Evolutionary conservation across 208 protist genomes (phyloP).

Genomic region (Leptomonas seymouri): DNA sequence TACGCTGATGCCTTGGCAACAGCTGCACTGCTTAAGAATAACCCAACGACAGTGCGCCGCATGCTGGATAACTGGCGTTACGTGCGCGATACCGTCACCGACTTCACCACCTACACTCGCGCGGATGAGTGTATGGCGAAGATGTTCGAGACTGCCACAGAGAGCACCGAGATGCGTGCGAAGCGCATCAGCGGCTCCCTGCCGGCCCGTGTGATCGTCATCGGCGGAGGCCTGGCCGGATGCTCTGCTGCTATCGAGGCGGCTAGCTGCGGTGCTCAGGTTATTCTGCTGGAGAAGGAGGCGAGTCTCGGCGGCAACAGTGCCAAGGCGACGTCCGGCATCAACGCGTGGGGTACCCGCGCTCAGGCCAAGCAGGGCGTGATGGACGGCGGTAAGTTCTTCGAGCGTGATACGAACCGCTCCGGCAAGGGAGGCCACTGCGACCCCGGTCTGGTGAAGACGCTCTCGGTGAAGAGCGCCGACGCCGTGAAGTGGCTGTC

Average conservation of each 20-base stretch:
- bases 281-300: slow-evolving; percentile 94
- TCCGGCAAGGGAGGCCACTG: slow-evolving; percentile 71
- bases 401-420: slow-evolving; percentile 80
- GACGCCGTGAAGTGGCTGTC: slow-evolving; percentile 82
- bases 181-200: slow-evolving; percentile 65
- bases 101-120: slow-evolving; percentile 72
- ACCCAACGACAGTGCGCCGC: slow-evolving; percentile 51
- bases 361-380: slow-evolving; percentile 79
- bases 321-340: slow-evolving; percentile 96
- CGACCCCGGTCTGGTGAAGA: slow-evolving; percentile 81
- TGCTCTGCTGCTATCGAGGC: slow-evolving; percentile 84
- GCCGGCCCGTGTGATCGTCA: slow-evolving; percentile 77
- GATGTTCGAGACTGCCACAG: slow-evolving; percentile 75
- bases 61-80: slow-evolving; percentile 74
- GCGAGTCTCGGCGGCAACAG: slow-evolving; percentile 93
- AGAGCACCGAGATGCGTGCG: slow-evolving; percentile 49
- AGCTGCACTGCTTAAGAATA: slow-evolving; percentile 65
- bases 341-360: slow-evolving; percentile 92
- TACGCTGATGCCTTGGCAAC: slow-evolving; percentile 85
- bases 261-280: slow-evolving; percentile 77
- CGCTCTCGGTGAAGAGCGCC: slow-evolving; percentile 78
- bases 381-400: slow-evolving; percentile 73
- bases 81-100: slow-evolving; percentile 54
- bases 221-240: slow-evolving; percentile 89
- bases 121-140: slow-evolving; percentile 61